Percentiles rank a stretch among this genome's conserved stretches.
phyloP scores from a whole-genome alignment of 2,329 filamentous ascomycete species.

The Cercospora canescens region DNA sequence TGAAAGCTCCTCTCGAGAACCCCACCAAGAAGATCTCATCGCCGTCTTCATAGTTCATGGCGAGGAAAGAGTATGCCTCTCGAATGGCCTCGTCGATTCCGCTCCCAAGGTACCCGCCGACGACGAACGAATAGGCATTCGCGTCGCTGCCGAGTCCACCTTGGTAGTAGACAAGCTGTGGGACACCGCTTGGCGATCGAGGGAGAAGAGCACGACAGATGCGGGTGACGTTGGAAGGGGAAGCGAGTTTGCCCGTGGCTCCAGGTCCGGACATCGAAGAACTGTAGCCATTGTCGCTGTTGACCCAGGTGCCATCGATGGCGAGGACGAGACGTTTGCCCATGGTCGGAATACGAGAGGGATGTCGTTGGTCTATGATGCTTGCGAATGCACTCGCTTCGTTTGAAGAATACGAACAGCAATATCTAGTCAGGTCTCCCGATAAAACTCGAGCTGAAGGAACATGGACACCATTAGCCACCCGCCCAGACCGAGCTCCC shows the following conservation, averaged over 20 bases:
- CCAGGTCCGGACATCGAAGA: slow-evolving; percentile 10
- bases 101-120: slow-evolving; percentile 28
- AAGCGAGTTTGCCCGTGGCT: slow-evolving; percentile 13
- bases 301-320: slow-evolving; percentile 25
- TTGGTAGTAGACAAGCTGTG: slow-evolving; percentile 35
- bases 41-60: slow-evolving; percentile 55
- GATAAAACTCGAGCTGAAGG: not conserved
- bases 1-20: slow-evolving; percentile 46
- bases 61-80: slow-evolving; percentile 62
- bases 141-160: slow-evolving; percentile 28
- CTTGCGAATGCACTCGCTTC: not conserved
- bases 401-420: not conserved
- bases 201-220: slow-evolving; percentile 27
- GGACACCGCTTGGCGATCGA: slow-evolving; percentile 20
- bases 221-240: slow-evolving; percentile 29
- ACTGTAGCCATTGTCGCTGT: slow-evolving; percentile 21
- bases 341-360: not conserved
- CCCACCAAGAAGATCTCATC: slow-evolving; percentile 48
- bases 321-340: slow-evolving; percentile 24
- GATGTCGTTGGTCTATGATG: not conserved
- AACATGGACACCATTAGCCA: not conserved
- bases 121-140: slow-evolving; percentile 18
- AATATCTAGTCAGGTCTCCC: not conserved
- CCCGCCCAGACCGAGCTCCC: not conserved
- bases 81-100: slow-evolving; percentile 50